Evolutionary conservation across 2,329 filamentous ascomycete genomes (phyloP).

Genomic region (Fusarium aywerte): DNA sequence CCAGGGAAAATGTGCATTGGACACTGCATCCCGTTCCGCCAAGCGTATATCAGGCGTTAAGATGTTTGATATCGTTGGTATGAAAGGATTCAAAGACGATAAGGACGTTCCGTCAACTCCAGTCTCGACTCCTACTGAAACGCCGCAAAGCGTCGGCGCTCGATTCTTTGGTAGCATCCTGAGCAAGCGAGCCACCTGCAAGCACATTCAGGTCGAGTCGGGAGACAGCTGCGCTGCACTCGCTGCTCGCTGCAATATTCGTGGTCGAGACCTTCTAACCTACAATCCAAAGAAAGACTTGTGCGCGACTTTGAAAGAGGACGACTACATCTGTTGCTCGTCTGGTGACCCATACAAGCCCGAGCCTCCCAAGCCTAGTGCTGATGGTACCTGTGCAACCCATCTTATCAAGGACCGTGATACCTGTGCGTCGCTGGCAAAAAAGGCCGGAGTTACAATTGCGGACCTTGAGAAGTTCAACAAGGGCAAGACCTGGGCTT

Average conservation of each 20-base stretch:
- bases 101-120: neutral
- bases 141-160: neutral
- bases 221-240: neutral
- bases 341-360: neutral
- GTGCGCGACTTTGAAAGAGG: neutral
- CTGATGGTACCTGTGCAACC: neutral
- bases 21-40: too few species aligned
- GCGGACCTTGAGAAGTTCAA: constrained; percentile 35
- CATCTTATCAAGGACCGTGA: neutral
- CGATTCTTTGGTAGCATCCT: neutral
- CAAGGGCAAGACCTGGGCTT: constrained; percentile 43
- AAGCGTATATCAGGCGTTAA: neutral
- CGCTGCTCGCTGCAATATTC: neutral
- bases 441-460: neutral
- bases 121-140: neutral
- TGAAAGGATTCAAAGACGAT: neutral
- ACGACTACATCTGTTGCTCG: neutral
- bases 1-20: neutral
- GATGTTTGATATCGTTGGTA: neutral
- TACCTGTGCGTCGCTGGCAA: neutral
- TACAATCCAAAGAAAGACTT: neutral
- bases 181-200: neutral
- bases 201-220: neutral
- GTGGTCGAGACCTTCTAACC: neutral
- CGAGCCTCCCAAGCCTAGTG: neutral